Evolutionary conservation across 1,284 basidiomycete genomes (phyloP), one percentile per base, ranked within the genome.

Genomic region (Tylopilus orsonianus): DNA sequence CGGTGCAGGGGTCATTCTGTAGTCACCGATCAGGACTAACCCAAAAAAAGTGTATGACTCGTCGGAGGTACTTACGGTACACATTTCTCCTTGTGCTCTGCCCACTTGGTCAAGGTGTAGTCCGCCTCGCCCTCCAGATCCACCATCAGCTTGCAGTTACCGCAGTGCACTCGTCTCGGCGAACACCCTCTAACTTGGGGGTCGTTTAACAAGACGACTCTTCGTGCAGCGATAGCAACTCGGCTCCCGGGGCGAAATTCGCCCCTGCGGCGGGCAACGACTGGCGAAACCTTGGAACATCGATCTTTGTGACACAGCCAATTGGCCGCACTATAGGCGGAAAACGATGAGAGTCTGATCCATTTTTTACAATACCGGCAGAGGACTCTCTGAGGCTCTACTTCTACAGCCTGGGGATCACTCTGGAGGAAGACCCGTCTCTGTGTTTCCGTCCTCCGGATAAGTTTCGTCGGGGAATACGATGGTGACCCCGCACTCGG

Each of bases 321-420:
- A 52, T 80, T 79, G 27, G 54, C 42, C 27, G 75, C 52, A 18
- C 62, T 56, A 62, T 82, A 87, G 5, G 65, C 58, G 12, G 61
- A 58, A 2, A 52, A 59, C 12, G 55, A 59, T 18, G 75, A 72
- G 22, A 86, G 66, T 44, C 69, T 72, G 49, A 87, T 72, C 81
- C 83, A 85, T 50, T 73, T 78, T 43, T 77, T 65, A 59, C 85
- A 88, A 36, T 68, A 72, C 52, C 73, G 73, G 62, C 85, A 88
- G 39, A 77, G 66, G 8, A 78, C 78, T 49, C 75, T 71, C 39
- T 78, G 67, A 2, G 75, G 69, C 54, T 78, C 70, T 8, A 81
- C 67, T 41, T 71, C 73, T 45, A 74, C 73, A 2, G 71, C 71
- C 35, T 71, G 71, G 12, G 75, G 69, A 61, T 87, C 85, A 2